phyloP scores from a whole-genome alignment of 345 rosid species.

The Gossypium anomalum region DNA sequence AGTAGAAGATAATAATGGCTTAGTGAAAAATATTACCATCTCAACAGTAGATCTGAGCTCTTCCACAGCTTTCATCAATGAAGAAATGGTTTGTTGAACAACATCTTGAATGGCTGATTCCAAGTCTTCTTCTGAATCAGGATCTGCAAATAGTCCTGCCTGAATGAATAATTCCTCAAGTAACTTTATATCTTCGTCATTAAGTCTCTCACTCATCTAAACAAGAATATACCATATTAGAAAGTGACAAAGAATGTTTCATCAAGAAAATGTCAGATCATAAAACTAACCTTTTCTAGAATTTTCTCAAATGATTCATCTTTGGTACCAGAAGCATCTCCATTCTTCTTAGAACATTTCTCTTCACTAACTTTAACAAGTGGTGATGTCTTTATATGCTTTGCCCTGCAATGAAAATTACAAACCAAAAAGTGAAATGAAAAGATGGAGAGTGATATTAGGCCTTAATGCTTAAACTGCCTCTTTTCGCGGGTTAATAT shows the following conservation, averaged over 20 bases:
- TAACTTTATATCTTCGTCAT: slow-evolving; percentile 50
- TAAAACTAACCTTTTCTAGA: slow-evolving; percentile 46
- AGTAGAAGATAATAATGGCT: neutral
- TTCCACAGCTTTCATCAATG: slow-evolving; percentile 48
- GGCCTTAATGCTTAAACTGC: neutral
- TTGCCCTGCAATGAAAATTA: slow-evolving; percentile 50
- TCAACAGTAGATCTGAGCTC: slow-evolving; percentile 39
- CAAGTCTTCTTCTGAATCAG: slow-evolving; percentile 40
- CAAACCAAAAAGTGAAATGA: slow-evolving; percentile 8
- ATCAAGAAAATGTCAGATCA: neutral
- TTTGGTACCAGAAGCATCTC: slow-evolving; percentile 26
- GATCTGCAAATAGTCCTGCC: slow-evolving; percentile 46
- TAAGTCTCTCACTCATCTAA: slow-evolving; percentile 59
- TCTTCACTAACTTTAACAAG: slow-evolving; percentile 34
- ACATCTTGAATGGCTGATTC: slow-evolving; percentile 43
- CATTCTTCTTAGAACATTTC: slow-evolving; percentile 34
- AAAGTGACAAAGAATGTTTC: slow-evolving; percentile 5
- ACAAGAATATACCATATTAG: slow-evolving; percentile 17
- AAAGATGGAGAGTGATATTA: neutral
- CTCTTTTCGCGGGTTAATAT: neutral
- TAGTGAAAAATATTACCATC: slow-evolving; percentile 37
- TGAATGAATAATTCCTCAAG: slow-evolving; percentile 60
- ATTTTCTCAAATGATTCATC: slow-evolving; percentile 48
- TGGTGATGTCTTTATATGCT: slow-evolving; percentile 73
- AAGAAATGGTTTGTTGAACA: slow-evolving; percentile 34